A percentile compares a stretch with the other conserved stretches of the same genome.
Conservation (phyloP, 2,329 filamentous ascomycete genomes). For the Corynespora cassiicola region DNA sequence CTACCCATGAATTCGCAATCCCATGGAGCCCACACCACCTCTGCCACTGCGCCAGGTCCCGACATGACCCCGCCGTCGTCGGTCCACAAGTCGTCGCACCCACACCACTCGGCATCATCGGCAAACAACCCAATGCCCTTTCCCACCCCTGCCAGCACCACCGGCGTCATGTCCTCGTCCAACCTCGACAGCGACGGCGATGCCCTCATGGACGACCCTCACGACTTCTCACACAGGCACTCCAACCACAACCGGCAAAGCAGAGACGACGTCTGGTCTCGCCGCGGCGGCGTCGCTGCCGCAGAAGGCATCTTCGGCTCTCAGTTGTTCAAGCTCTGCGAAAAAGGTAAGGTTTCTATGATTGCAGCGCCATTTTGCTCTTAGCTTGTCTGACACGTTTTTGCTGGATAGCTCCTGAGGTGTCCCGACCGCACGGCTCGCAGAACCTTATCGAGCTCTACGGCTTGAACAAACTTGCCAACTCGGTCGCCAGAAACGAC, state of each 20-base stretch:
- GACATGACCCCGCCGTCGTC: constrained; percentile 52
- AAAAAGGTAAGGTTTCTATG: constrained; percentile 41
- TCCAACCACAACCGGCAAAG: constrained; percentile 56
- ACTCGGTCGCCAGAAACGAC: constrained; percentile 65
- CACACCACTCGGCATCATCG: constrained; percentile 41
- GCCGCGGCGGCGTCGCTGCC: constrained; percentile 32
- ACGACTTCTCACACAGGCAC: constrained; percentile 45
- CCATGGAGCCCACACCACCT: constrained; percentile 42
- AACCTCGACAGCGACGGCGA: constrained; percentile 51
- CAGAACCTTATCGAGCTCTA: constrained; percentile 67
- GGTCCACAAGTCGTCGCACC: constrained; percentile 43
- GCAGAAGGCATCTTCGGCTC: constrained; percentile 36
- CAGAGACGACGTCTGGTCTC: constrained; percentile 26
- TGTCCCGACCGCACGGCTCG: constrained; percentile 62
- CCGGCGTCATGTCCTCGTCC: constrained; percentile 36
- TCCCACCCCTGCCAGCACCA: constrained; percentile 47
- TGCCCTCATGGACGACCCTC: constrained; percentile 48
- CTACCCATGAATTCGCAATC: constrained; percentile 54
- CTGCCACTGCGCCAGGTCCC: constrained; percentile 30
- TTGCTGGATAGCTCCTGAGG: constrained; percentile 40
- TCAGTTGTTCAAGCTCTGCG: constrained; percentile 43
- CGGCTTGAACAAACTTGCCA: constrained; percentile 61
- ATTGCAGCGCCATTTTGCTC: constrained; percentile 22
- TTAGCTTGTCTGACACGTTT: constrained; percentile 35
- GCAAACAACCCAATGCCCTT: constrained; percentile 38